phyloP scores from a whole-genome alignment of 2,329 filamentous ascomycete species.

The Curvularia sp. region DNA sequence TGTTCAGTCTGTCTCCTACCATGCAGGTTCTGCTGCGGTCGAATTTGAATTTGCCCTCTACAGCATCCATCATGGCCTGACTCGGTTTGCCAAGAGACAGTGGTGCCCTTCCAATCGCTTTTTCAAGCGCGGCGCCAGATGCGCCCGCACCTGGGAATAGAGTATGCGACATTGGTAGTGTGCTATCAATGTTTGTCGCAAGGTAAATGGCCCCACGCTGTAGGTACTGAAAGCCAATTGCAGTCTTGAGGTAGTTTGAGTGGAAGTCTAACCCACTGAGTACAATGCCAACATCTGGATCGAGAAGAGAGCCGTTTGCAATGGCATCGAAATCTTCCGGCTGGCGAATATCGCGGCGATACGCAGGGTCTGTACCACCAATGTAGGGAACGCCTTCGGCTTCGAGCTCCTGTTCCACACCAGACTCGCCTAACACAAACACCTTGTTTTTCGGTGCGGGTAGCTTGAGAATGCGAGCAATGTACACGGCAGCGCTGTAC shows the following conservation, averaged over 20 bases:
- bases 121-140: constrained; percentile 77
- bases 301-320: constrained; percentile 75
- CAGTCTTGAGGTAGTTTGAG: constrained; percentile 91
- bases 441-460: constrained; percentile 86
- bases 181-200: constrained; percentile 92
- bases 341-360: constrained; percentile 74
- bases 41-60: constrained; percentile 94
- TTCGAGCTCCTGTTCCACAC: constrained; percentile 86
- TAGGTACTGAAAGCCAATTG: constrained; percentile 85
- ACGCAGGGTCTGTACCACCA: constrained; percentile 82
- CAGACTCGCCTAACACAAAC: constrained; percentile 88
- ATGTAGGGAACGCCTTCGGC: constrained; percentile 81
- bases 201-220: constrained; percentile 82
- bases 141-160: constrained; percentile 93
- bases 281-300: constrained; percentile 88
- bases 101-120: constrained; percentile 69
- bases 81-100: constrained; percentile 90
- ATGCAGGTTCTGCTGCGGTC: constrained; percentile 88
- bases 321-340: constrained; percentile 81
- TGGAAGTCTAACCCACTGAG: constrained; percentile 92
- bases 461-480: constrained; percentile 86
- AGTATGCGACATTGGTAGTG: constrained; percentile 78
- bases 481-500: constrained; percentile 95
- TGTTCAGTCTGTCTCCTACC: constrained; percentile 93
- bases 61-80: constrained; percentile 99